A percentile compares a stretch with the other conserved stretches of the same genome.
phyloP scores from a whole-genome alignment of 2,329 filamentous ascomycete genomes.

The Penicillium sp. region DNA sequence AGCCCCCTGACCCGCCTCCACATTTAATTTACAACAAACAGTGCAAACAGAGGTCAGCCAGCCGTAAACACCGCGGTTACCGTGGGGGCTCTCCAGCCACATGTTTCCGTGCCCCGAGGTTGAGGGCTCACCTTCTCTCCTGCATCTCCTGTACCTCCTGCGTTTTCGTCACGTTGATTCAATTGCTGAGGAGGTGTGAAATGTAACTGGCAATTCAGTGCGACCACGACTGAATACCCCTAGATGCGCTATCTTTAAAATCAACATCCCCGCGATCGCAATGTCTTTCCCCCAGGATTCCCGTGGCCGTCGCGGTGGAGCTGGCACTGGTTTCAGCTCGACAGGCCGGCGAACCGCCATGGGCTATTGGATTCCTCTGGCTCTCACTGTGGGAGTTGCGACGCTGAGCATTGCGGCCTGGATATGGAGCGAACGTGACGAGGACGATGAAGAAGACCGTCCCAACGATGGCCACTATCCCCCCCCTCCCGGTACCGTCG shows the following conservation, averaged over 20 bases:
- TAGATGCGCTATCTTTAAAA: slow-evolving; percentile 35
- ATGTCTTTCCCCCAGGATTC: slow-evolving; percentile 48
- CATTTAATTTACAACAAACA: slow-evolving; percentile 34
- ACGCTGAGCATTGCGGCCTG: slow-evolving; percentile 85
- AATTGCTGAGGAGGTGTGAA: slow-evolving; percentile 29
- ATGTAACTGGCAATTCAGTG: slow-evolving; percentile 38
- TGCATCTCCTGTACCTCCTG: slow-evolving; percentile 9
- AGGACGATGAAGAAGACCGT: slow-evolving; percentile 67
- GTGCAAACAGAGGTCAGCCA: slow-evolving; percentile 28
- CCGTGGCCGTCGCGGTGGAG: slow-evolving; percentile 44
- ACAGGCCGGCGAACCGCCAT: slow-evolving; percentile 47
- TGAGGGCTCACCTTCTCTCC: slow-evolving; percentile 29
- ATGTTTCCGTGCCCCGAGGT: slow-evolving; percentile 47
- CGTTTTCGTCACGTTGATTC: slow-evolving; percentile 26
- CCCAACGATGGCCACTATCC: slow-evolving; percentile 41
- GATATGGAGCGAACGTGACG: slow-evolving; percentile 87
- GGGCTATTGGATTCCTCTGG: slow-evolving; percentile 86
- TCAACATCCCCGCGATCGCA: slow-evolving; percentile 30
- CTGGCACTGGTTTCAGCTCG: slow-evolving; percentile 47
- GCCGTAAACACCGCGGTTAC: slow-evolving; percentile 36
- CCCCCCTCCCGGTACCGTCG: slow-evolving; percentile 28
- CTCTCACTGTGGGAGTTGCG: slow-evolving; percentile 82
- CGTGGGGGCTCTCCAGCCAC: slow-evolving; percentile 42
- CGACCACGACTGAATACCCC: slow-evolving; percentile 27
- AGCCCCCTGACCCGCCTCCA: slow-evolving; percentile 29